A percentile compares a stretch with the other conserved stretches of the same genome.
These are phyloP conservation scores for Lactarius hatsudake DNA, from an alignment of 768 basidiomycete genomes.

Conservation along the genomic window DNA sequence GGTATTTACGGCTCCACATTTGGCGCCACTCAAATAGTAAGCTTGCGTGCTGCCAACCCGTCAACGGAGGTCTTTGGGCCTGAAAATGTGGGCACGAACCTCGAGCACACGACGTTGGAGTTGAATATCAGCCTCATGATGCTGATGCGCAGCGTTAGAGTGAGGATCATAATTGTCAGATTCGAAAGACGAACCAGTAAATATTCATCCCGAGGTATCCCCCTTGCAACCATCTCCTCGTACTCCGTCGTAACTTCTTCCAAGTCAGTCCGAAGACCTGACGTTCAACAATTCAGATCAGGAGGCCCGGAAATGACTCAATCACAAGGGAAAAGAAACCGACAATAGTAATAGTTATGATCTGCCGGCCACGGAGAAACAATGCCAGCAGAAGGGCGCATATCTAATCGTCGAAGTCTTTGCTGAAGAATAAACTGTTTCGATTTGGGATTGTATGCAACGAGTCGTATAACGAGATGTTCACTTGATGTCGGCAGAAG, in stretches of 20 bases:
- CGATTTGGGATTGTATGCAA: neutral
- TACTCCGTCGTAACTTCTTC: neutral
- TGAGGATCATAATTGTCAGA: neutral
- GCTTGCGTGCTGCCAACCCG: conserved; percentile 9
- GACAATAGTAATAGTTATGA: neutral
- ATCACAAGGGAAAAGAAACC: neutral
- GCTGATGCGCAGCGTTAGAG: neutral
- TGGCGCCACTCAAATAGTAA: neutral
- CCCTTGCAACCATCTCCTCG: neutral
- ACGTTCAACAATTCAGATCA: neutral
- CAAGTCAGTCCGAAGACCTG: conserved; percentile 15
- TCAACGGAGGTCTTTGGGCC: neutral
- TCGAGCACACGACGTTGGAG: neutral
- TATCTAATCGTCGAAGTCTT: conserved; percentile 12
- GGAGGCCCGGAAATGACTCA: neutral
- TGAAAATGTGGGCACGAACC: conserved; percentile 6
- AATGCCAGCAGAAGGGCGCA: neutral
- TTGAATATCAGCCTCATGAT: neutral
- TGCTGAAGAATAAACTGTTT: neutral
- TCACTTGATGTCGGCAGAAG: neutral
- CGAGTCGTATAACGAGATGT: neutral
- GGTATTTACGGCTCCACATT: conserved; percentile 6
- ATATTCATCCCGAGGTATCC: conserved; percentile 10
- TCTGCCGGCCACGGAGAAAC: neutral
- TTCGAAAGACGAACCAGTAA: neutral